These are phyloP conservation scores for Juglanconis oblonga DNA, from an alignment of 2,329 filamentous ascomycete genomes.

Conservation along the genomic window DNA sequence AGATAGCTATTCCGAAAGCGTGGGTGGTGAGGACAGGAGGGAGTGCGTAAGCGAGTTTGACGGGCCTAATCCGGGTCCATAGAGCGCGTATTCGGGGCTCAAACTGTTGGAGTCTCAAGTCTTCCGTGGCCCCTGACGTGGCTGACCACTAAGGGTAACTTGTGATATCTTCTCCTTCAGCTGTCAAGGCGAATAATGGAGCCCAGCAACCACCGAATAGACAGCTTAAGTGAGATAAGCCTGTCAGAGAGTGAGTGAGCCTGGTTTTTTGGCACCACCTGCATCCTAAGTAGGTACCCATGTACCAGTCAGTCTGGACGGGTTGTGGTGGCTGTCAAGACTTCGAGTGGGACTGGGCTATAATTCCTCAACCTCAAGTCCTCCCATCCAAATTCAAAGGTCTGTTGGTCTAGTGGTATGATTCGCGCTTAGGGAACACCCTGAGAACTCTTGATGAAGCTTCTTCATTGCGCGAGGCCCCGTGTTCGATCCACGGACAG, in stretches of 20 bases:
- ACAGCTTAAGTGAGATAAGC: too few species aligned
- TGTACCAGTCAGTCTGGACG: too few species aligned
- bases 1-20: neutral
- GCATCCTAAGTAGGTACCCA: too few species aligned
- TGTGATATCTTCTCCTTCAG: neutral
- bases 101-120: constrained; percentile 9
- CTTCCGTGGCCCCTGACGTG: neutral
- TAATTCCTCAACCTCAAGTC: too few species aligned
- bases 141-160: neutral
- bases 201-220: too few species aligned
- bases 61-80: neutral
- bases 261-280: too few species aligned
- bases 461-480: constrained; percentile 39
- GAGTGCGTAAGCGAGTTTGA: constrained; percentile 4
- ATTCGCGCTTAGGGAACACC: constrained; percentile 65
- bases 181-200: neutral
- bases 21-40: neutral
- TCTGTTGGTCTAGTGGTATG: constrained; percentile 65
- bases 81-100: neutral
- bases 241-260: too few species aligned
- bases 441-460: constrained; percentile 19
- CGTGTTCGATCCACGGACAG: constrained; percentile 46
- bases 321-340: too few species aligned
- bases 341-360: too few species aligned
- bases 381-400: constrained; percentile 20